Evolutionary conservation across 2,329 filamentous ascomycete species (phyloP).

Genomic region (Talaromyces sp.): DNA sequence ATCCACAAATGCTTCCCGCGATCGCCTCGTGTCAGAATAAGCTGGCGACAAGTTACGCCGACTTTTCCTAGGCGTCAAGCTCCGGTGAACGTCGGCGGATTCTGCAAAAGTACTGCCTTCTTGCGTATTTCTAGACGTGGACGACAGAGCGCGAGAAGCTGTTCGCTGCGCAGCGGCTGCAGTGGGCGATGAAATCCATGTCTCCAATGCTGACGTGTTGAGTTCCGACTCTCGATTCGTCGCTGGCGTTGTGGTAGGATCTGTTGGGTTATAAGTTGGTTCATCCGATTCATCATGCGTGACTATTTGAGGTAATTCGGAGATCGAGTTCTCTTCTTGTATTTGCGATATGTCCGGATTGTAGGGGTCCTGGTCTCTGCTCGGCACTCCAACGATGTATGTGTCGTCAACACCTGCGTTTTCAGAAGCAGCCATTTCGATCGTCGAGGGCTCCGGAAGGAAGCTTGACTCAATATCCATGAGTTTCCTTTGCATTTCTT

Average conservation of each 20-base stretch:
- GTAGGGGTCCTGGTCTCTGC: slow-evolving; percentile 19
- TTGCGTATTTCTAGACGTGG: slow-evolving; percentile 20
- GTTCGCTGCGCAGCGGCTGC: slow-evolving; percentile 43
- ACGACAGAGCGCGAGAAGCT: slow-evolving; percentile 37
- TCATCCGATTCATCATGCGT: slow-evolving; percentile 17
- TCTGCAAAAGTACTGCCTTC: slow-evolving; percentile 1
- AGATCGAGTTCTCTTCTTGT: slow-evolving; percentile 6
- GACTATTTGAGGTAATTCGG: slow-evolving; percentile 8
- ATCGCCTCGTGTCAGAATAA: slow-evolving; percentile 23
- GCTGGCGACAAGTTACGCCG: slow-evolving; percentile 30
- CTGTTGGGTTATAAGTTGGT: slow-evolving; percentile 8
- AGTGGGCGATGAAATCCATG: slow-evolving; percentile 44
- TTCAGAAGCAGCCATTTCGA: slow-evolving; percentile 33
- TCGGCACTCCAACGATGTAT: slow-evolving; percentile 38
- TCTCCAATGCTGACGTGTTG: slow-evolving; percentile 41
- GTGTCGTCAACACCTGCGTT: slow-evolving; percentile 42
- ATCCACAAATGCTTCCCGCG: slow-evolving; percentile 27
- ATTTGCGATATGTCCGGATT: slow-evolving; percentile 25
- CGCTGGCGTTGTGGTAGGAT: slow-evolving; percentile 17
- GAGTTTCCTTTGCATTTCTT: slow-evolving; percentile 57
- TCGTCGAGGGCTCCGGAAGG: slow-evolving; percentile 52
- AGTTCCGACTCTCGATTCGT: slow-evolving; percentile 24
- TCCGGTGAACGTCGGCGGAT: slow-evolving; percentile 17
- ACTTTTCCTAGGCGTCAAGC: slow-evolving; percentile 26
- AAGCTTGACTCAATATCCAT: slow-evolving; percentile 64